Conservation (phyloP, 2,329 filamentous ascomycete species). For the Sordariomycetes sp. region DNA sequence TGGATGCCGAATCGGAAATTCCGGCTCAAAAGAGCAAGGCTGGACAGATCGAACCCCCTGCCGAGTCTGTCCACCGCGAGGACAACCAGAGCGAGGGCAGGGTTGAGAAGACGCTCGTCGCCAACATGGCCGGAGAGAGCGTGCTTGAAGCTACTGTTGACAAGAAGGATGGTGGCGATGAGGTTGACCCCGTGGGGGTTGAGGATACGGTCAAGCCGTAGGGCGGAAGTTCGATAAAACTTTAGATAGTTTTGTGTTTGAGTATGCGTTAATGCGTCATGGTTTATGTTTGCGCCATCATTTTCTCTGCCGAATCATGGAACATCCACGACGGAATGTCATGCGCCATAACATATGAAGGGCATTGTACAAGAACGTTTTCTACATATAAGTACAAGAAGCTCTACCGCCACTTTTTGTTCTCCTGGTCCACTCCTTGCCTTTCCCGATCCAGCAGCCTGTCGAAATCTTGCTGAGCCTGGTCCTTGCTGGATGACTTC, state of each 20-base stretch:
- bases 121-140: constrained; percentile 33
- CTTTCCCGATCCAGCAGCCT: constrained; percentile 36
- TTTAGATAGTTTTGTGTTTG: too few species aligned
- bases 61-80: constrained; percentile 2
- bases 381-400: background rate
- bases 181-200: constrained; percentile 24
- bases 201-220: constrained; percentile 22
- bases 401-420: constrained; percentile 9
- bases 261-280: too few species aligned
- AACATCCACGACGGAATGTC: too few species aligned
- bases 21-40: too few species aligned
- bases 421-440: constrained; percentile 18
- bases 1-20: too few species aligned
- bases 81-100: constrained; percentile 4
- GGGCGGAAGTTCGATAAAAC: too few species aligned
- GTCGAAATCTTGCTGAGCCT: constrained; percentile 43
- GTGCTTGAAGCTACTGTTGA: constrained; percentile 28
- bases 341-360: too few species aligned
- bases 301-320: too few species aligned
- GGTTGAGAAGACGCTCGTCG: constrained; percentile 25
- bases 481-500: constrained; percentile 25
- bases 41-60: background rate
- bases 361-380: background rate
- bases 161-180: constrained; percentile 19
- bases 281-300: too few species aligned